Evolutionary conservation across 2,329 filamentous ascomycete genomes (phyloP), one percentile per base, ranked within the genome.

Genomic region (Achaetomium macrosporum): DNA sequence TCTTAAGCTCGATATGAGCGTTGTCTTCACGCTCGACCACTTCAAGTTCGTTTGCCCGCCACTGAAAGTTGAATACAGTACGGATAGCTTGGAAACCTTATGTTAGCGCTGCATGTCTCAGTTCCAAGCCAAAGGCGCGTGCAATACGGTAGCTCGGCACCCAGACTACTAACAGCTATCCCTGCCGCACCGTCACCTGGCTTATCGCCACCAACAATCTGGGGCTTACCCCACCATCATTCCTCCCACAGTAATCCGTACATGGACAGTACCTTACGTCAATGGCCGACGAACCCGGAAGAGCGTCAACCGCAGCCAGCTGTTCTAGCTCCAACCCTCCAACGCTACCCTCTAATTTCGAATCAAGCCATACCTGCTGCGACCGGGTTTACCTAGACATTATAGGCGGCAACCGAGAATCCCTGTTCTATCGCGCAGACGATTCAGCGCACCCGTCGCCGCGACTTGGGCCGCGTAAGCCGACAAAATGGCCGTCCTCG

Each of bases 401-500:
- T n/a, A n/a, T n/a, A 36, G 33, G 35, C 35, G 15, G 19, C 31
- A 37, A 13, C 19, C 3, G 12, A 29, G 31, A 42, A 20, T 29
- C 41, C 25, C 16, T 16, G 20, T 15, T 31, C 3, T n/a, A 41
- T 9, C 36, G 29, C 30, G 13, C 19, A 4, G 9, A 17, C 25
- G 10, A 15, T 37, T 3, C 30, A 8, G 36, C 3, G 19, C 44
- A n/a, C 44, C 20, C 33, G 12, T 2, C 5, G 4, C 20, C 17
- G 15, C 3, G 5, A 8, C 50, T 35, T 42, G 53, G 57, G 56
- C 37, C 13, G n/a, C 43, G 37, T 35, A 30, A 44, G 54, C 59
- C 59, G 51, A 25, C 42, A 49, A 45, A 42, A 74, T 75, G 73
- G 70, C 74, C 56, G 73, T 74, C 63, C 73, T 76, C 59, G 76